Evolutionary conservation across 2,329 filamentous ascomycete species (phyloP).

Genomic region (Colletotrichum plurivorum): DNA sequence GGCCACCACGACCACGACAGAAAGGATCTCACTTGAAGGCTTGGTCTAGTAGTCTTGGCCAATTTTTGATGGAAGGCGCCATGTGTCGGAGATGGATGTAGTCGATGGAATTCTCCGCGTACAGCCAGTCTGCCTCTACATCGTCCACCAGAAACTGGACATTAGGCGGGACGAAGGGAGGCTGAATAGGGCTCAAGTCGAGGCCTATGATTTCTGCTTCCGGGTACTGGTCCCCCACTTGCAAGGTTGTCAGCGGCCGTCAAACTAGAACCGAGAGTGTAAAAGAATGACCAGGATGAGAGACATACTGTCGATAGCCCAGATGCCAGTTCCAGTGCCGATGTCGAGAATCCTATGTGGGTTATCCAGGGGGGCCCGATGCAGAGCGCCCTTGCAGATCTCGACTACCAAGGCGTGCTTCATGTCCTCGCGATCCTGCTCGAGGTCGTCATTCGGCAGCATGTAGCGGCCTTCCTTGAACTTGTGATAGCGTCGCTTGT

Average conservation of each 20-base stretch:
- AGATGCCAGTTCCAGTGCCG: slow-evolving; percentile 45
- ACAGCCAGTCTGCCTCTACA: slow-evolving; percentile 50
- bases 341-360: slow-evolving; percentile 41
- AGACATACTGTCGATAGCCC: slow-evolving; percentile 57
- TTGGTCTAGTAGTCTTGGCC: slow-evolving; percentile 42
- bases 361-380: not conserved
- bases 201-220: slow-evolving; percentile 50
- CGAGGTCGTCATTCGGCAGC: slow-evolving; percentile 58
- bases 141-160: slow-evolving; percentile 83
- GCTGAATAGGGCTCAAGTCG: slow-evolving; percentile 47
- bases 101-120: slow-evolving; percentile 43
- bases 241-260: not conserved
- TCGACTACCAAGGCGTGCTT: slow-evolving; percentile 56
- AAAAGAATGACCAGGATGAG: not conserved
- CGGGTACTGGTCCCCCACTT: slow-evolving; percentile 50
- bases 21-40: slow-evolving; percentile 31
- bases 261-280: not conserved
- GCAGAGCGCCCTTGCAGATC: slow-evolving; percentile 51
- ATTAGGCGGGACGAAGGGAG: slow-evolving; percentile 73
- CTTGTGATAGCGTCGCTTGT: slow-evolving; percentile 55
- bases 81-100: slow-evolving; percentile 46
- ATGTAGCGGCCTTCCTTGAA: slow-evolving; percentile 57
- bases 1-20: not conserved
- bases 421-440: slow-evolving; percentile 57
- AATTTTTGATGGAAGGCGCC: slow-evolving; percentile 48